A percentile compares a stretch with the other conserved stretches of the same genome.
phyloP scores from a whole-genome alignment of 2,329 filamentous ascomycete genomes.

The Sporothrix humicola region DNA sequence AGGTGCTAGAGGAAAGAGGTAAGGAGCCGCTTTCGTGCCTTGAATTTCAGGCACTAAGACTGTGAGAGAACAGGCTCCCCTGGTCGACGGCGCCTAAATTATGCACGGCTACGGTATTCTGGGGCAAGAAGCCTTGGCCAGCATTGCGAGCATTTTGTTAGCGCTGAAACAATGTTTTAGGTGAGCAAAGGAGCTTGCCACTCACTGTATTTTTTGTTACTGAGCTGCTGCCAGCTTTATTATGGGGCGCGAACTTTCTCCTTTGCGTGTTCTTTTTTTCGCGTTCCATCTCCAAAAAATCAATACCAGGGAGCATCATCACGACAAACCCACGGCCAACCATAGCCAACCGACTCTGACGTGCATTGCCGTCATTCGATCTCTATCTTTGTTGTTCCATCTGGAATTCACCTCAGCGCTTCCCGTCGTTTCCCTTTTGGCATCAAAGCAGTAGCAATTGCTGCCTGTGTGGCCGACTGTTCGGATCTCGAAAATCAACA shows the following conservation, averaged over 20 bases:
- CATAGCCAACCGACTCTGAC: background rate
- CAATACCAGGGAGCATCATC: slow-evolving; percentile 12
- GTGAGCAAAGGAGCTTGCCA: background rate
- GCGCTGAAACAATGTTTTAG: slow-evolving; percentile 21
- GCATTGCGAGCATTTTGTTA: slow-evolving; percentile 25
- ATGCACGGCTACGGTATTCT: slow-evolving; percentile 7
- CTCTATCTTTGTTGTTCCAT: background rate
- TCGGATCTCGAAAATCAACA: background rate
- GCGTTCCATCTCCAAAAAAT: slow-evolving; percentile 17
- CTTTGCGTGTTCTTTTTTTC: slow-evolving; percentile 24
- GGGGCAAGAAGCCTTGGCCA: slow-evolving; percentile 3
- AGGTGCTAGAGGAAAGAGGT: background rate
- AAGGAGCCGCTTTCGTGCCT: slow-evolving; percentile 4
- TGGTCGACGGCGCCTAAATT: background rate
- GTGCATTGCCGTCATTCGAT: background rate
- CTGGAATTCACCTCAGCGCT: background rate
- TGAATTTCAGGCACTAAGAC: slow-evolving; percentile 23
- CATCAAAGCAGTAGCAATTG: background rate
- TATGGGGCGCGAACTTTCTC: slow-evolving; percentile 24
- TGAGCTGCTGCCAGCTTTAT: background rate
- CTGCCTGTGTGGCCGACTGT: background rate
- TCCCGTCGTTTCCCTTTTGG: background rate
- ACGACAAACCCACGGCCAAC: background rate
- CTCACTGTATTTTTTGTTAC: background rate
- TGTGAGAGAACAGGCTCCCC: background rate